Evolutionary conservation across 805 yeast species (phyloP).

Genomic region (Candida xyloterini): DNA sequence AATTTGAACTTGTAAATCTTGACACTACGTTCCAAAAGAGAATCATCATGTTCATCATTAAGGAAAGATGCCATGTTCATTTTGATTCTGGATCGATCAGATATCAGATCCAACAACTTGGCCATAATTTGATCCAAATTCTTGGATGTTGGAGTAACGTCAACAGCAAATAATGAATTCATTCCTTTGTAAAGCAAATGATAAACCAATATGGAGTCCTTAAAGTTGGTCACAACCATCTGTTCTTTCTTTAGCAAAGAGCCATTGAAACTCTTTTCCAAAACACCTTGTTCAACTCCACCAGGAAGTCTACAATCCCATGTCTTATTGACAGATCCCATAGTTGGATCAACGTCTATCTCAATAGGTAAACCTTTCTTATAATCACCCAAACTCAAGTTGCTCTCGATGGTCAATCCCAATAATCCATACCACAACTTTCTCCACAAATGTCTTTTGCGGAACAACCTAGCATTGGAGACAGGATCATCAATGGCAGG

Average conservation of each 20-base stretch:
- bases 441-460: constrained; percentile 39
- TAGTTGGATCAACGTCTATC: constrained; percentile 35
- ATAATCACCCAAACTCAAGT: constrained; percentile 37
- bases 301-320: constrained; percentile 41
- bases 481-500: constrained; percentile 28
- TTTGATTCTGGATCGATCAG: constrained; percentile 30
- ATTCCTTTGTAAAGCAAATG: constrained; percentile 39
- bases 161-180: constrained; percentile 36
- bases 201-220: constrained; percentile 46
- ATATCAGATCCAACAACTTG: constrained; percentile 29
- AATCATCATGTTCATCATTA: constrained; percentile 13
- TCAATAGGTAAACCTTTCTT: constrained; percentile 37
- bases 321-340: constrained; percentile 31
- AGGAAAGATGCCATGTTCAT: constrained; percentile 25
- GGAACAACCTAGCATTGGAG: constrained; percentile 31
- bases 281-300: constrained; percentile 35
- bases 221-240: constrained; percentile 45
- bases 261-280: constrained; percentile 34
- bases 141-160: constrained; percentile 34
- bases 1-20: constrained; percentile 32
- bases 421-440: constrained; percentile 38
- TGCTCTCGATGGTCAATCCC: constrained; percentile 33
- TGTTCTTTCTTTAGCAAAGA: constrained; percentile 37
- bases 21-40: constrained; percentile 21
- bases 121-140: constrained; percentile 30